These are phyloP conservation scores for Tilletia horrida DNA, from an alignment of 1,284 basidiomycete genomes.

Conservation along the genomic window DNA sequence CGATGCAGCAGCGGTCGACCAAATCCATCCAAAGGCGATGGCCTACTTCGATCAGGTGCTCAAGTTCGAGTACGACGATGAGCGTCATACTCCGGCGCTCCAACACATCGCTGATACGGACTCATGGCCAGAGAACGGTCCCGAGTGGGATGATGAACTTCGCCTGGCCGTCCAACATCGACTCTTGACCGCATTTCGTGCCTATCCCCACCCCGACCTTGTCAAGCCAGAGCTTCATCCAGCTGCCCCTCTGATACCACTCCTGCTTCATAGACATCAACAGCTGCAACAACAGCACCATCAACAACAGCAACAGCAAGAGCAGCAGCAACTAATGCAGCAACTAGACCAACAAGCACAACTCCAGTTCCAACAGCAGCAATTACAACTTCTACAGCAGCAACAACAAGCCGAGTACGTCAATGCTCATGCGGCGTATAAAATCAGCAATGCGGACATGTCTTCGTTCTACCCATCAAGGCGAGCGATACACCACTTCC, in stretches of 20 bases:
- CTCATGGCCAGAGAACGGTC: not conserved
- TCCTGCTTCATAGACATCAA: constrained; percentile 4
- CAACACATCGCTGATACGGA: not conserved
- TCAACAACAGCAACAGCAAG: not conserved
- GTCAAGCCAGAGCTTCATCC: constrained; percentile 10
- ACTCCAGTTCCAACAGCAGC: too few species aligned
- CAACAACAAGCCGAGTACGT: too few species aligned
- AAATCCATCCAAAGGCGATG: not conserved
- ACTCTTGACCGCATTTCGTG: not conserved
- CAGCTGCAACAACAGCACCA: not conserved
- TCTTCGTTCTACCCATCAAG: constrained; percentile 5
- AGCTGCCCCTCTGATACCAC: not conserved
- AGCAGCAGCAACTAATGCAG: not conserved
- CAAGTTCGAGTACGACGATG: not conserved
- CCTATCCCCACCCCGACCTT: not conserved
- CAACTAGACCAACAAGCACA: not conserved
- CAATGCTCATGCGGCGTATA: not conserved
- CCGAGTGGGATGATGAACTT: constrained; percentile 5
- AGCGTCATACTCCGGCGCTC: not conserved
- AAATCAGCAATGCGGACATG: not conserved
- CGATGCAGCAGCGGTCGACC: not conserved
- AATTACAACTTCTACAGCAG: too few species aligned
- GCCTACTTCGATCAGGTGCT: not conserved
- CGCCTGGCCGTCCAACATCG: constrained; percentile 8
- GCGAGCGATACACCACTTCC: not conserved